These are phyloP conservation scores for Talaromyces sp. DNA, from an alignment of 2,329 filamentous ascomycete genomes.

Conservation along the genomic window DNA sequence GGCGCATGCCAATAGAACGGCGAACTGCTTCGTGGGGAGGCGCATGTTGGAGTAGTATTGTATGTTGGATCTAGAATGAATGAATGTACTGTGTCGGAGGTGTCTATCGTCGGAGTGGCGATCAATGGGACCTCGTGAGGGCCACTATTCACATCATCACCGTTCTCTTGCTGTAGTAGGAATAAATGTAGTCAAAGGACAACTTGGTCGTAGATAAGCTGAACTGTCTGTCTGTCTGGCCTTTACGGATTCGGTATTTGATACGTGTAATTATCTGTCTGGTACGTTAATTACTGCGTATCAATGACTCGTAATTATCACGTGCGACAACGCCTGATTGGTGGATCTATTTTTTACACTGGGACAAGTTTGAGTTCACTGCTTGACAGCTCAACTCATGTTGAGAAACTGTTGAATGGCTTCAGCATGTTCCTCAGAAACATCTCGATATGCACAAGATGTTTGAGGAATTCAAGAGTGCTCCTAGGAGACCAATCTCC, in stretches of 20 bases:
- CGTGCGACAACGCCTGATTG: not conserved
- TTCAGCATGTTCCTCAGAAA: constrained; percentile 14
- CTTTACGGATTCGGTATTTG: constrained; percentile 27
- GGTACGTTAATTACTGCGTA: not conserved
- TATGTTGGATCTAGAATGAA: not conserved
- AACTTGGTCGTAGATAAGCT: constrained; percentile 8
- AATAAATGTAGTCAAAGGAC: not conserved
- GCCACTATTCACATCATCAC: constrained; percentile 16
- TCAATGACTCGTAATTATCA: constrained; percentile 4
- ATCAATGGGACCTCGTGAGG: constrained; percentile 1
- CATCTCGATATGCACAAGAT: constrained; percentile 43
- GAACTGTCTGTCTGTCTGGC: constrained; percentile 24
- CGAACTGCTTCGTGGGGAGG: constrained; percentile 32
- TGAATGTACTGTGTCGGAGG: constrained; percentile 4
- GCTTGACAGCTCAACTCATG: not conserved
- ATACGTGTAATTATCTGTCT: constrained; percentile 13
- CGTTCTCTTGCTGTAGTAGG: not conserved
- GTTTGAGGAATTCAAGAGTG: constrained; percentile 38
- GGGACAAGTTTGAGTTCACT: not conserved
- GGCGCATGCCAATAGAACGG: constrained; percentile 37
- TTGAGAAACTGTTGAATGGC: not conserved
- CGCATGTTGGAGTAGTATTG: constrained; percentile 30
- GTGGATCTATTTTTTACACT: not conserved
- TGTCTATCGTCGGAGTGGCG: constrained; percentile 5
- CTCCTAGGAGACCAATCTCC: constrained; percentile 25